Conservation (phyloP, 208 protist species). For the Crithidia bombi region DNA sequence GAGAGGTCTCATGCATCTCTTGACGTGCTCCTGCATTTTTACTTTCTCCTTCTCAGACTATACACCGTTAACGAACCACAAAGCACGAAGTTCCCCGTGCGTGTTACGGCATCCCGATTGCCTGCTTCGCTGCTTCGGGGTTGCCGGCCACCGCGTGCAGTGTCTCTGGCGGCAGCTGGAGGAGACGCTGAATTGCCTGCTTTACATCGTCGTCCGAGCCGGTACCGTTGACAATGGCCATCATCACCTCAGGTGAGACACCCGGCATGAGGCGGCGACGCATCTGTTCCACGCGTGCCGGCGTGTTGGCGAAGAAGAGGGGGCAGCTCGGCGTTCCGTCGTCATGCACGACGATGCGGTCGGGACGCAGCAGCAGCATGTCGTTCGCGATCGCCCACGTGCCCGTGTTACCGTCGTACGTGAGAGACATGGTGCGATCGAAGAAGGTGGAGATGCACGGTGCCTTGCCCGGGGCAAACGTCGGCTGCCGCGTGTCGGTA, state of each 20-base stretch:
- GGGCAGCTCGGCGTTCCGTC: slow-evolving; percentile 47
- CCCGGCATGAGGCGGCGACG: slow-evolving; percentile 55
- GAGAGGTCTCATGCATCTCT: not conserved
- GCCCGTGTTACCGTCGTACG: slow-evolving; percentile 33
- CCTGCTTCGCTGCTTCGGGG: slow-evolving; percentile 36
- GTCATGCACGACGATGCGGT: slow-evolving; percentile 65
- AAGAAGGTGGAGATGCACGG: slow-evolving; percentile 77
- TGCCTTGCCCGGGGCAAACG: slow-evolving; percentile 39
- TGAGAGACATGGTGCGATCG: slow-evolving; percentile 78
- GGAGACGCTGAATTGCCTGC: slow-evolving; percentile 34
- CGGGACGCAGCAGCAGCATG: slow-evolving; percentile 81
- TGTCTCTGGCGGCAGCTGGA: slow-evolving; percentile 47
- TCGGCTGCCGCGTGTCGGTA: slow-evolving; percentile 35
- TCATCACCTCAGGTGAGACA: slow-evolving; percentile 63
- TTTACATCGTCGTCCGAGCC: slow-evolving; percentile 54
- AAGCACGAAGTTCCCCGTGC: not conserved
- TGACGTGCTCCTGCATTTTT: too few species aligned
- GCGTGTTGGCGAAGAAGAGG: slow-evolving; percentile 76
- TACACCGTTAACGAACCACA: not conserved
- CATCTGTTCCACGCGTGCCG: slow-evolving; percentile 63
- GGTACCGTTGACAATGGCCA: slow-evolving; percentile 42
- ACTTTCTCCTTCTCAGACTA: not conserved
- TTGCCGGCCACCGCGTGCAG: slow-evolving; percentile 42
- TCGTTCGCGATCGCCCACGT: slow-evolving; percentile 76
- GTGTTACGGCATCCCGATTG: slow-evolving; percentile 23